Conservation (phyloP, 768 basidiomycete species). For the Leccinum barrowsii region DNA sequence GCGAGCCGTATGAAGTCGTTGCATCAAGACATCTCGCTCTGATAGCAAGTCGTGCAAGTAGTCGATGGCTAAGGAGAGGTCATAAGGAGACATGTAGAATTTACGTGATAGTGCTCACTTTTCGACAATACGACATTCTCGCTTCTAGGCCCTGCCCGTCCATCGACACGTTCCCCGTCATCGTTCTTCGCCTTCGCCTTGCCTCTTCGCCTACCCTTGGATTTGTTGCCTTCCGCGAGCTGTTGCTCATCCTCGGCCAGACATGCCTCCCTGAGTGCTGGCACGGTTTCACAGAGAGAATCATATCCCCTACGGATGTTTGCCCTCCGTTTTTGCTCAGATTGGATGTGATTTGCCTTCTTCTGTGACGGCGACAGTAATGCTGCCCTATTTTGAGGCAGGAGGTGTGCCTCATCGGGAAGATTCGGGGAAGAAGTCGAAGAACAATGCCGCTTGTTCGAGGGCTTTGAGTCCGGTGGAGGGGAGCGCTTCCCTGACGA, state of each 20-base stretch:
- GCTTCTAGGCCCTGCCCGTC: slow-evolving; percentile 84
- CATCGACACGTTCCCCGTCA: slow-evolving; percentile 68
- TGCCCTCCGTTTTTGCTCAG: slow-evolving; percentile 90
- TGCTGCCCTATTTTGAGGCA: slow-evolving; percentile 14
- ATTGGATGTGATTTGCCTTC: slow-evolving; percentile 91
- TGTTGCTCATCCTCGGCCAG: slow-evolving; percentile 63
- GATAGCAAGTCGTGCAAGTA: slow-evolving; percentile 66
- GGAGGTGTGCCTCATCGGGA: slow-evolving; percentile 10
- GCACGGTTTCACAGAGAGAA: slow-evolving; percentile 79
- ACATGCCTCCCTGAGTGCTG: slow-evolving; percentile 78
- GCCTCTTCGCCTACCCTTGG: slow-evolving; percentile 36
- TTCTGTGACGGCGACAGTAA: slow-evolving; percentile 83
- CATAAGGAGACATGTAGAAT: slow-evolving; percentile 4
- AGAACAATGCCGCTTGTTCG: slow-evolving; percentile 34
- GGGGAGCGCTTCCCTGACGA: slow-evolving; percentile 27
- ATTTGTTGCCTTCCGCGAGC: slow-evolving; percentile 29
- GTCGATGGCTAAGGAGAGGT: slow-evolving; percentile 66
- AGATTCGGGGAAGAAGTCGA: slow-evolving; percentile 12
- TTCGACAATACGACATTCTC: slow-evolving; percentile 88
- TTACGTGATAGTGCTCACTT: slow-evolving; percentile 47
- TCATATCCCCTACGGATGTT: slow-evolving; percentile 91
- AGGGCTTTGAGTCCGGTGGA: slow-evolving; percentile 18
- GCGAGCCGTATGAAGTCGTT: slow-evolving; percentile 59
- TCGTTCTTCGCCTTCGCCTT: slow-evolving; percentile 39
- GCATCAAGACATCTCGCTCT: slow-evolving; percentile 53